Conservation (phyloP, 345 rosid genomes). For the Salix caprea region DNA sequence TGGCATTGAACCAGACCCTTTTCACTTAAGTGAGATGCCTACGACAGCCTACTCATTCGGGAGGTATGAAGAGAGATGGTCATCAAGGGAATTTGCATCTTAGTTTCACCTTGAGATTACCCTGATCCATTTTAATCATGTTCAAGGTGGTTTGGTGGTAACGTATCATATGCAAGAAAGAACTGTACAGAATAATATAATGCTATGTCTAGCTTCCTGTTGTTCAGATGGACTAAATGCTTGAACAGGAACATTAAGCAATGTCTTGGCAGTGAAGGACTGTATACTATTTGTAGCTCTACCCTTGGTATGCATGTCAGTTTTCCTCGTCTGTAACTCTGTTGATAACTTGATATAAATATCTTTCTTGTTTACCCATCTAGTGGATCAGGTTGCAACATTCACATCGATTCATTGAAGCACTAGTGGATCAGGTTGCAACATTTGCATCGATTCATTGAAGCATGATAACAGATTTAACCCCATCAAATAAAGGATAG, state of each 20-base stretch:
- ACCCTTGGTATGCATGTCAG: too few species aligned
- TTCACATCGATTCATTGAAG: too few species aligned
- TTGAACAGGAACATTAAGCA: not conserved
- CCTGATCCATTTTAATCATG: not conserved
- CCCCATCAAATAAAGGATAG: too few species aligned
- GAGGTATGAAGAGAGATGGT: constrained; percentile 64
- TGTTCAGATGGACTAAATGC: not conserved
- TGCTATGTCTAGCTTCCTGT: not conserved
- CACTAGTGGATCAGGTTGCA: too few species aligned
- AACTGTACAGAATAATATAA: not conserved
- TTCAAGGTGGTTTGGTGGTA: not conserved
- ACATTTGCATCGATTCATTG: too few species aligned
- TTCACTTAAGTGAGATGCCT: constrained; percentile 56
- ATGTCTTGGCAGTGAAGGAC: not conserved
- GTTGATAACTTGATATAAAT: too few species aligned
- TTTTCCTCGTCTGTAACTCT: too few species aligned
- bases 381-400: too few species aligned
- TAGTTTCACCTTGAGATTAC: constrained; percentile 6
- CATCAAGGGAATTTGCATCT: constrained; percentile 44
- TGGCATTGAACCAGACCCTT: constrained; percentile 88
- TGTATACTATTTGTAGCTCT: not conserved
- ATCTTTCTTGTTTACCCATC: too few species aligned
- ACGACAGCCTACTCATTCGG: constrained; percentile 49
- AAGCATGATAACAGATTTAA: too few species aligned
- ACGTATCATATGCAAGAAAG: not conserved